Percentiles rank a stretch among this genome's conserved stretches.
Evolutionary conservation across 768 basidiomycete genomes (phyloP).

Genomic region (Chalciporus chontae): DNA sequence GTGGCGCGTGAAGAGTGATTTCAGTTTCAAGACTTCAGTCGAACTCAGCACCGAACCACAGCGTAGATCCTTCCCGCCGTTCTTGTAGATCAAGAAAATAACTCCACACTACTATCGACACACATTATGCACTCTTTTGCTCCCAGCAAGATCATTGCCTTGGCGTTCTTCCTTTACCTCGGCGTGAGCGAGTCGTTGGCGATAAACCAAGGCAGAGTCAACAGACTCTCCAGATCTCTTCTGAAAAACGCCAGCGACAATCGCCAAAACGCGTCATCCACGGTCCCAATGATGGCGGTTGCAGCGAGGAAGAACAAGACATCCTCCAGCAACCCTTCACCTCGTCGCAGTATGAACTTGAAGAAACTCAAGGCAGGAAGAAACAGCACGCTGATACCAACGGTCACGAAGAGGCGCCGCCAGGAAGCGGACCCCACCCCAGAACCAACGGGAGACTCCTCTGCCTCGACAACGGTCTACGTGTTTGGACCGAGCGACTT

Average conservation of each 20-base stretch:
- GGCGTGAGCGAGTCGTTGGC: slow-evolving; percentile 3
- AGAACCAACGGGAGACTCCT: slow-evolving; percentile 35
- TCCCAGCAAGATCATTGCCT: slow-evolving; percentile 9
- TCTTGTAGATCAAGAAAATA: slow-evolving; percentile 16
- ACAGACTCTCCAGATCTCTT: background rate
- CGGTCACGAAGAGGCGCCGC: slow-evolving; percentile 18
- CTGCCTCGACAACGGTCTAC: slow-evolving; percentile 35
- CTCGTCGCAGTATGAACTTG: background rate
- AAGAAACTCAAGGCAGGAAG: background rate
- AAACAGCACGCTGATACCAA: slow-evolving; percentile 3
- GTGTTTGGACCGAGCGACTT: slow-evolving; percentile 28
- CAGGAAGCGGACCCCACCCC: slow-evolving; percentile 35
- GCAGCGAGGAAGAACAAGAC: background rate
- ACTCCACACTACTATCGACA: background rate
- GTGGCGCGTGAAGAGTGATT: slow-evolving; percentile 2
- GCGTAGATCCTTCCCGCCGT: background rate
- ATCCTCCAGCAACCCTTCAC: background rate
- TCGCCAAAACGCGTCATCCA: slow-evolving; percentile 5
- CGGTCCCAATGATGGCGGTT: background rate
- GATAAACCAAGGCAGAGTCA: background rate
- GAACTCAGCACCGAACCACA: background rate
- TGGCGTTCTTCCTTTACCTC: slow-evolving; percentile 13
- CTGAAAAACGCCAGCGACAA: background rate
- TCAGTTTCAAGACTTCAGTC: background rate
- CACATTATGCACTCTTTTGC: slow-evolving; percentile 9